Percentiles rank a stretch among this genome's conserved stretches.
These are phyloP conservation scores for Citrullus mucosospermus DNA, from an alignment of 306 rosid species.

Conservation along the genomic window DNA sequence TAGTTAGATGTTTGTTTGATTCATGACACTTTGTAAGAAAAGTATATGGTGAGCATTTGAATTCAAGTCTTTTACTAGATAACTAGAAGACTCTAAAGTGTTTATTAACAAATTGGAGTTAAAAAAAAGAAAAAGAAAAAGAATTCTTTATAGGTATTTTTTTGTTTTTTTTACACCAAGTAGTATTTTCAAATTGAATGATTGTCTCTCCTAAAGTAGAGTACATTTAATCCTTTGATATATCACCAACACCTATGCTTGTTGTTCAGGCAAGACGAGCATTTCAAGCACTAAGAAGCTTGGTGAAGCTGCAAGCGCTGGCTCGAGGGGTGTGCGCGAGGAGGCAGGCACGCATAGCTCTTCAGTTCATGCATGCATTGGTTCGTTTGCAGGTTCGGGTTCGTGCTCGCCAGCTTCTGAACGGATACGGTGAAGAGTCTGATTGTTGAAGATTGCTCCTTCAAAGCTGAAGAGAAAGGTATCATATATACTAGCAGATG, in stretches of 20 bases:
- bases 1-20: neutral
- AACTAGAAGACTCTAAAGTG: neutral
- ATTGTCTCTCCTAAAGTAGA: neutral
- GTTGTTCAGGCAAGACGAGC: slow-evolving; percentile 64
- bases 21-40: neutral
- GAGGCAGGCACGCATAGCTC: slow-evolving; percentile 57
- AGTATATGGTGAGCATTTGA: neutral
- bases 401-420: slow-evolving; percentile 57
- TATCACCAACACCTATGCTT: neutral
- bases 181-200: neutral
- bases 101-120: neutral
- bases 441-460: neutral
- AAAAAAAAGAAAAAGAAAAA: too few relatives aligned
- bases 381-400: slow-evolving; percentile 61
- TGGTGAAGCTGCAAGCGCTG: slow-evolving; percentile 85
- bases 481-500: neutral
- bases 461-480: neutral
- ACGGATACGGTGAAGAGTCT: neutral
- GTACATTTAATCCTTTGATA: neutral
- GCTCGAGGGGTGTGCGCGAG: slow-evolving; percentile 53
- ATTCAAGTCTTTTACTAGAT: neutral
- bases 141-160: too few relatives aligned
- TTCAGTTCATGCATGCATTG: slow-evolving; percentile 66
- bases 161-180: neutral
- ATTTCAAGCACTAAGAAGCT: slow-evolving; percentile 45